Evolutionary conservation across 2,329 filamentous ascomycete genomes (phyloP), one percentile per base, ranked within the genome.

Genomic region (Phialophora macrospora): DNA sequence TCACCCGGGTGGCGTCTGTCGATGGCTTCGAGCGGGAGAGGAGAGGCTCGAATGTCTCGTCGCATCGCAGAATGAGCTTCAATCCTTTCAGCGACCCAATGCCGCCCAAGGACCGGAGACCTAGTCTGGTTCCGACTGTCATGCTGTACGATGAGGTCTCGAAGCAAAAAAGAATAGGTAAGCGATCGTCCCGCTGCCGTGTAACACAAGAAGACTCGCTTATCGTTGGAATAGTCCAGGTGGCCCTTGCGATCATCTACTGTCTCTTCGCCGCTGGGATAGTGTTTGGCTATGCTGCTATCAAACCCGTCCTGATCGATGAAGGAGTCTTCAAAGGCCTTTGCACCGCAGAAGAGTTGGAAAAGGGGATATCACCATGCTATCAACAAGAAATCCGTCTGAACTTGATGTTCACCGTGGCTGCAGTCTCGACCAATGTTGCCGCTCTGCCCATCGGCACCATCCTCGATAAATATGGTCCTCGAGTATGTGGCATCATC

Each of bases 391-490:
- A 86, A 71, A 75, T 87, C 62, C 75, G 82, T 65, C 84, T 97
- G 63, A 97, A 97, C 76, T 81, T 97, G 71, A 96, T 96, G 91
- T 97, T 97, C 81, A 96, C 92, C 5, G 85, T 93, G 30, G 93
- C 93, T 12, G 93, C 92, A 14, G 92, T 96, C 9, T 90, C 87
- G 6, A 96, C 93, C 46, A 97, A 97, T 73, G 90, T 96, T 12
- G 91, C 88, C 48, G 93, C 93, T 12, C 83, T 97, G 6, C 91
- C 93, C 1, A 88, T 96, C 11, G 93, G 93, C 54, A 91, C 91
- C 2, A 89, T 96, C 52, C 85, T 97, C 24, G 93, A 97, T 78
- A 84, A 87, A 68, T 93, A 87, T 74, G 93, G 93, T 1, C 93
- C 93, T 14, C 85, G 90, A 62, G 83, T 91, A 4, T 90, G 90